phyloP scores from a whole-genome alignment of 352 stramenopile genomes.

The Phytophthora europaea region DNA sequence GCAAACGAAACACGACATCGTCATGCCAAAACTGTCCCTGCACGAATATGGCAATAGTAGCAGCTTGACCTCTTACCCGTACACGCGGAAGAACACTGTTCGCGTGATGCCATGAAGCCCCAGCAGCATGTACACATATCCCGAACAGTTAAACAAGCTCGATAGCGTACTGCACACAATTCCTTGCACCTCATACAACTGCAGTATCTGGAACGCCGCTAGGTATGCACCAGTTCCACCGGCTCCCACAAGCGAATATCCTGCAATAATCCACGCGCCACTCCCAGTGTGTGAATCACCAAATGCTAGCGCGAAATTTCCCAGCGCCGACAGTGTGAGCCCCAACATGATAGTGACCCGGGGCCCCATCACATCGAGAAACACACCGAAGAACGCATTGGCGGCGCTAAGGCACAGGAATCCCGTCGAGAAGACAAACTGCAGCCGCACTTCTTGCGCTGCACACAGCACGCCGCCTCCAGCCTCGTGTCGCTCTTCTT shows the following conservation, averaged over 20 bases:
- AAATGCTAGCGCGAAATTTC: slow-evolving; percentile 69
- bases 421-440: slow-evolving; percentile 83
- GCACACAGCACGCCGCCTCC: slow-evolving; percentile 44
- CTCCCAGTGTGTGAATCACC: slow-evolving; percentile 63
- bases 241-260: slow-evolving; percentile 75
- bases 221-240: slow-evolving; percentile 84
- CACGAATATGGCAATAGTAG: neutral
- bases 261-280: slow-evolving; percentile 68
- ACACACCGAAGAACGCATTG: slow-evolving; percentile 83
- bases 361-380: slow-evolving; percentile 76
- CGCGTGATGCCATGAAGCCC: slow-evolving; percentile 57
- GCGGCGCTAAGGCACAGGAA: slow-evolving; percentile 85
- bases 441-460: slow-evolving; percentile 73
- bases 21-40: neutral
- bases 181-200: slow-evolving; percentile 80
- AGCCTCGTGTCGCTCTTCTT: slow-evolving; percentile 2
- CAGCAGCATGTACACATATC: slow-evolving; percentile 89
- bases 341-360: slow-evolving; percentile 65
- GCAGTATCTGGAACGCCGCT: slow-evolving; percentile 82
- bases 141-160: slow-evolving; percentile 87
- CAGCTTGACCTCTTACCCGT: slow-evolving; percentile 51
- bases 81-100: slow-evolving; percentile 61
- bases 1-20: neutral
- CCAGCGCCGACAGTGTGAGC: slow-evolving; percentile 52
- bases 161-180: slow-evolving; percentile 85